Percentiles rank a stretch among this genome's conserved stretches.
phyloP scores from a whole-genome alignment of 495 filamentous ascomycete species.

The Neurospora intermedia region DNA sequence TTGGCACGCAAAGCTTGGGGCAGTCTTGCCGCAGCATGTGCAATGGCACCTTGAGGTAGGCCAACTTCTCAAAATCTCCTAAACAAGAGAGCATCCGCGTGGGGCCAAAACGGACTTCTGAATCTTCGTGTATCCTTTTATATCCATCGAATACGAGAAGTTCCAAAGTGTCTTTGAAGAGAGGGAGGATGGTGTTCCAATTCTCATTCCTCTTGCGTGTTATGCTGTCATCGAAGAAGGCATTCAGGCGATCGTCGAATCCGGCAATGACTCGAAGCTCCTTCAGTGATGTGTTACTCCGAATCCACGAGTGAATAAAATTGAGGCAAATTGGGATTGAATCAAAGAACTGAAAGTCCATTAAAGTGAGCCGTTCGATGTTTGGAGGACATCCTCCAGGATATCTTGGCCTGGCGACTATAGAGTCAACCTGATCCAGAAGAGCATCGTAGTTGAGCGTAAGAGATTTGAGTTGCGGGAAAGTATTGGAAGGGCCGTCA shows the following conservation, averaged over 20 bases:
- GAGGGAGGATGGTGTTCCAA: not conserved
- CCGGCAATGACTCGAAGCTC: not conserved
- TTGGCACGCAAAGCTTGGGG: not conserved
- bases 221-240: no score
- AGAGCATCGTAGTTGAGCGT: not conserved
- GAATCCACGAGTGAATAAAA: not conserved
- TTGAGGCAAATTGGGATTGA: no score
- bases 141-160: not conserved
- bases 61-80: not conserved
- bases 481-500: not conserved
- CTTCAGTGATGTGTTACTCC: not conserved
- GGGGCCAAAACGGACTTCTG: not conserved
- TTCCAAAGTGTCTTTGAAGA: not conserved
- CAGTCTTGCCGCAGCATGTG: not conserved
- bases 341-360: no score
- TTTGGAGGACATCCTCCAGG: not conserved
- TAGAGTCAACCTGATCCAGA: not conserved
- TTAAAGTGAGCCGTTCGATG: not conserved
- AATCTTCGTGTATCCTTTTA: no score
- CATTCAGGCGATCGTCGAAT: not conserved
- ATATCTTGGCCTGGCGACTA: not conserved
- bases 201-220: not conserved
- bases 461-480: not conserved
- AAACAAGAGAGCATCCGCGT: not conserved
- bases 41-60: not conserved